Base-by-base conservation (phyloP, 352 stramenopile genomes). In the Globisporangium carolinianum region DNA sequence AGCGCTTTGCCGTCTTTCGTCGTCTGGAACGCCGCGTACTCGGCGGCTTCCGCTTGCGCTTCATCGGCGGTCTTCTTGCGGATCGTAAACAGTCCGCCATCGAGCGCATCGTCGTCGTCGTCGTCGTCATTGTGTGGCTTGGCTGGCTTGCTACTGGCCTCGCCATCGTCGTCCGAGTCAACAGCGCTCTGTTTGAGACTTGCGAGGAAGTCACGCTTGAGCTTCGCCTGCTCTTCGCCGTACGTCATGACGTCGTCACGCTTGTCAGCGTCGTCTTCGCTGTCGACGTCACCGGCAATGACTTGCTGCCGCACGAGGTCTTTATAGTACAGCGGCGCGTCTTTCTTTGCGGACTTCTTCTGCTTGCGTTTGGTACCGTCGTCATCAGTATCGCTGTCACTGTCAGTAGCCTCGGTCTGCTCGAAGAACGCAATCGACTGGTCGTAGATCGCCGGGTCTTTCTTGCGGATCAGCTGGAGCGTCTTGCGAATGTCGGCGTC, bases 241-340 rank as follows among this genome's bases (percentile, higher is more conserved):
- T 89, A 91, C 35, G 79, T 86, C 53, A 77, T 65, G n/a, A 87
- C 69, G 6, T 24, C 24, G 24, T 24, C 24, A 2, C 24, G 24
- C n/a, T 85, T 68, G 4, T 85, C 72, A 17, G 91, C 85, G 4
- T 86, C 75, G 47, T 97, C 81, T 77, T 83, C 75, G 47, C 68
- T 86, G 58, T 73, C 82, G 7, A 88, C 62, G 47, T 95, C 73
- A 1, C 85, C 87, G 0, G 79, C 89, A 17, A 98, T 88, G 50
- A 97, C 93, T 67, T 98, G 90, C 57, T 97, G 91, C 11, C 96
- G 82, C 46, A 98, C 78, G 37, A 99, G 74, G 78, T 99, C 96
- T 65, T 98, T 98, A 78, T 95, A 95, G 58, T 95, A 93, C 54
- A 92, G 57, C 36, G 85, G 85, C 18, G 68, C 66, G 7, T 58